Conservation (phyloP, 345 rosid genomes). For the Bruguiera gymnorhiza region DNA sequence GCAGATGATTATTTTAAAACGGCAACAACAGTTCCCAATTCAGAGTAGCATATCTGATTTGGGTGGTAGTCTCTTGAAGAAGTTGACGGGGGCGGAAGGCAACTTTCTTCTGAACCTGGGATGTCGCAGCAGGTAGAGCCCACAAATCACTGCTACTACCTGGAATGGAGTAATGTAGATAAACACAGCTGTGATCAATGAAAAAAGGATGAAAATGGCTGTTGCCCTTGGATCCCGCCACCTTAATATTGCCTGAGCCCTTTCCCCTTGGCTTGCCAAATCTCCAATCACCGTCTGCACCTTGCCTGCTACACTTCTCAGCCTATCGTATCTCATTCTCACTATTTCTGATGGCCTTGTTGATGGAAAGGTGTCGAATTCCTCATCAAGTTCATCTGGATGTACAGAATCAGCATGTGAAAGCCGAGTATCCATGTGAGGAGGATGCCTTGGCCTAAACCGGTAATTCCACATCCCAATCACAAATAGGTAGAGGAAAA, state of each 20-base stretch:
- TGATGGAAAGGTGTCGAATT: conserved; percentile 27
- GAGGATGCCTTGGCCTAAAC: conserved; percentile 30
- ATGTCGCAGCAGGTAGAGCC: conserved; percentile 31
- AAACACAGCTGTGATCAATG: conserved; percentile 26
- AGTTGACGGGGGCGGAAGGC: conserved; percentile 37
- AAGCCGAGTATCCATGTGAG: conserved; percentile 28
- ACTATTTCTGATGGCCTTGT: conserved; percentile 17
- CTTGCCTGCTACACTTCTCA: conserved; percentile 30
- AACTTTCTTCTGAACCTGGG: conserved; percentile 30
- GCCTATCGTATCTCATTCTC: conserved; percentile 32
- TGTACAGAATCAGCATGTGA: conserved; percentile 22
- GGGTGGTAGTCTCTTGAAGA: conserved; percentile 37
- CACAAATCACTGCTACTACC: conserved; percentile 26
- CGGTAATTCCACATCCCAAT: conserved; percentile 36
- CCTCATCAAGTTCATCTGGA: conserved; percentile 34
- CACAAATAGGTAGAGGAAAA: conserved; percentile 29
- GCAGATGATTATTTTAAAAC: background rate
- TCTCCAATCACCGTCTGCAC: conserved; percentile 32
- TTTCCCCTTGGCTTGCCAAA: conserved; percentile 34
- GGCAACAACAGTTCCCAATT: background rate
- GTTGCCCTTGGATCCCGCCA: conserved; percentile 38
- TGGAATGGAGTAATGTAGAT: conserved; percentile 36
- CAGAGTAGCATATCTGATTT: conserved; percentile 26
- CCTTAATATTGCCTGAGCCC: conserved; percentile 27
- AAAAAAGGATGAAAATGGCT: conserved; percentile 27